These are phyloP conservation scores for Aspergillus floridensis DNA, from an alignment of 2,329 filamentous ascomycete species.

Conservation along the genomic window DNA sequence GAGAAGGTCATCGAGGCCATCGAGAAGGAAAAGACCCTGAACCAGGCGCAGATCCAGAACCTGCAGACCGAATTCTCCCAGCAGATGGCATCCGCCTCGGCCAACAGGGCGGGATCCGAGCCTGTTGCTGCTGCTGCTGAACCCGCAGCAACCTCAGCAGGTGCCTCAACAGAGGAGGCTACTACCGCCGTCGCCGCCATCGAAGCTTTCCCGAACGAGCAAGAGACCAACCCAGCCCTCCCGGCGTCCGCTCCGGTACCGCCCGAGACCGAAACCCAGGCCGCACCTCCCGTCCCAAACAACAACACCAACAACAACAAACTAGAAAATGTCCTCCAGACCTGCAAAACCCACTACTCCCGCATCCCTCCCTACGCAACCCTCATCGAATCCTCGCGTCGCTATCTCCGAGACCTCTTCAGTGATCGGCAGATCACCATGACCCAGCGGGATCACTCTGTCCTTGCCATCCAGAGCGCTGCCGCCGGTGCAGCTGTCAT, in stretches of 20 bases:
- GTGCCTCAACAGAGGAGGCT: slow-evolving; percentile 1
- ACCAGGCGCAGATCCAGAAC: slow-evolving; percentile 15
- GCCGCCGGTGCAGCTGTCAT: slow-evolving; percentile 63
- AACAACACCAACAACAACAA: slow-evolving; percentile 1
- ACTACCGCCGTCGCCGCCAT: neutral
- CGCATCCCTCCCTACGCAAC: slow-evolving; percentile 25
- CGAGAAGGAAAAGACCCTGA: slow-evolving; percentile 62
- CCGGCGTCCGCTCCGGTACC: neutral
- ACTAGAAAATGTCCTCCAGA: slow-evolving; percentile 11
- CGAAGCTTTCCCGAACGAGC: neutral
- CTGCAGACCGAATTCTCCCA: neutral
- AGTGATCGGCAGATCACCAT: slow-evolving; percentile 64
- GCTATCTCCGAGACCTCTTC: slow-evolving; percentile 57
- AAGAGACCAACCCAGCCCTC: neutral
- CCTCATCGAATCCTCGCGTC: slow-evolving; percentile 48
- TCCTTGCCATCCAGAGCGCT: slow-evolving; percentile 67
- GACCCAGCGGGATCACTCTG: slow-evolving; percentile 67
- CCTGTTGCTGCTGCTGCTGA: neutral
- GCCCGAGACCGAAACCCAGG: neutral
- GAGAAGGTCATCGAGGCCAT: slow-evolving; percentile 69
- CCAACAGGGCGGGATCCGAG: neutral
- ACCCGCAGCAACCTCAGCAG: neutral
- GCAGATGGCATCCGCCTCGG: neutral
- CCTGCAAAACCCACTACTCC: slow-evolving; percentile 24
- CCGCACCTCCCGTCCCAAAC: neutral